Base-by-base conservation (phyloP, 495 filamentous ascomycete species). In the Glutinoglossum americanum region DNA sequence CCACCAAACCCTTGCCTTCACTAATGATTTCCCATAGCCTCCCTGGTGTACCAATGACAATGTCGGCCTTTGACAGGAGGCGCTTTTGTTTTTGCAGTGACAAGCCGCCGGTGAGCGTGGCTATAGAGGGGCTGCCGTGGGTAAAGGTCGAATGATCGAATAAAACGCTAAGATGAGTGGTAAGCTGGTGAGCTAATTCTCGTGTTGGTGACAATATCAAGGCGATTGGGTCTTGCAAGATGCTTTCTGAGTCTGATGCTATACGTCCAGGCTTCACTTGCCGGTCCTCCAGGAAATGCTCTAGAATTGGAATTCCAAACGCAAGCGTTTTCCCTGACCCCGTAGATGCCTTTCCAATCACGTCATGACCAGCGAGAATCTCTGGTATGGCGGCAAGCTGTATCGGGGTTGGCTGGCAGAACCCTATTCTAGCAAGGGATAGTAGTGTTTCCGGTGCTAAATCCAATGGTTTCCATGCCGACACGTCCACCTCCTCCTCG, bases 1-100 rank as follows among this genome's bases (percentile, higher is more conserved):
- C 68, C 54, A 79, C 73, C 59, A 80, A 73, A 59, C 72, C 82
- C n/a, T 72, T 64, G 1, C 78, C 80, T 15, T 71, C 71, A 66
- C 83, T 87, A 35, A 97, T 77, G 26, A 96, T 79, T 65, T 98
- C 93, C 93, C 93, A 98, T 54, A 96, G 71, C 59, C 92, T 75
- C 10, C 92, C 92, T 1, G 92, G 92, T 0, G 92, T 98, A 30
- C 85, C 92, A 62, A 98, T 75, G 30, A 98, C 78, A 45, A 98
- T 85, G 64, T 96, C 87, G 9, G 87, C 89, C 19, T 71, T 66
- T 11, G 71, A 70, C 26, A 98, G 71, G 62, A 87, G 76, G 47
- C 92, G 77, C 62, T 89, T 80, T 64, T 98, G 92, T 69, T 97
- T 97, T 56, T 94, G 87, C 45, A 94, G 72, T 7, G 92, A 89